phyloP scores from a whole-genome alignment of 371 early-diverging fungal species.

The Lichtheimia ramosa region DNA sequence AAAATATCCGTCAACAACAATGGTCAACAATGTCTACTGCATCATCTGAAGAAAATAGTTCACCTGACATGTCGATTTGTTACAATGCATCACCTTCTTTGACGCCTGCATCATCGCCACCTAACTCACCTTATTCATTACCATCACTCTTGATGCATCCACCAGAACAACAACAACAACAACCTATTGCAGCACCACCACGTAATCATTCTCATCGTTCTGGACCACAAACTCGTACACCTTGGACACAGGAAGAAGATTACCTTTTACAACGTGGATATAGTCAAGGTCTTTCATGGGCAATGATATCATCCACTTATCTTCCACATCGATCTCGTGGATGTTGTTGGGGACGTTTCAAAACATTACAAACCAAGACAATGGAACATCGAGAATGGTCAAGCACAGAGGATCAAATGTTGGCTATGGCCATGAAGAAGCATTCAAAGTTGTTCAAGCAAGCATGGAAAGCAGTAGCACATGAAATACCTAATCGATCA shows the following conservation, averaged over 20 bases:
- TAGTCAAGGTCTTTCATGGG: constrained; percentile 45
- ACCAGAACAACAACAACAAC: neutral
- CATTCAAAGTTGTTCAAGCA: constrained; percentile 36
- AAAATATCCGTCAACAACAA: constrained; percentile 2
- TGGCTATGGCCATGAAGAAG: constrained; percentile 34
- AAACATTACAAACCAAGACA: constrained; percentile 35
- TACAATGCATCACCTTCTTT: constrained; percentile 1
- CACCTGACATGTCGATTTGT: neutral
- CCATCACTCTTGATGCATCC: neutral
- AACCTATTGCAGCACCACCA: neutral
- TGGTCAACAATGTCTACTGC: neutral
- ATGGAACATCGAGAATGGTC: constrained; percentile 30
- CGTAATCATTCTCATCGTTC: neutral
- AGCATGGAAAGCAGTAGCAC: constrained; percentile 43
- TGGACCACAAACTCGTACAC: constrained; percentile 34
- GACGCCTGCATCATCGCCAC: constrained; percentile 16
- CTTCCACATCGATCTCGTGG: constrained; percentile 45
- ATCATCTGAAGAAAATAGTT: neutral
- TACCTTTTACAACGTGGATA: constrained; percentile 36
- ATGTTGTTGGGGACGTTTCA: constrained; percentile 48
- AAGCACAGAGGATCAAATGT: constrained; percentile 26
- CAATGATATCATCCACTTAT: constrained; percentile 42
- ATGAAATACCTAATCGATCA: constrained; percentile 29
- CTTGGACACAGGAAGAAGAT: constrained; percentile 42
- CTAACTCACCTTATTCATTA: neutral